Percentiles rank a stretch among this genome's conserved stretches.
These are phyloP conservation scores for Fusarium sp. DNA, from an alignment of 2,329 filamentous ascomycete genomes.

Conservation along the genomic window DNA sequence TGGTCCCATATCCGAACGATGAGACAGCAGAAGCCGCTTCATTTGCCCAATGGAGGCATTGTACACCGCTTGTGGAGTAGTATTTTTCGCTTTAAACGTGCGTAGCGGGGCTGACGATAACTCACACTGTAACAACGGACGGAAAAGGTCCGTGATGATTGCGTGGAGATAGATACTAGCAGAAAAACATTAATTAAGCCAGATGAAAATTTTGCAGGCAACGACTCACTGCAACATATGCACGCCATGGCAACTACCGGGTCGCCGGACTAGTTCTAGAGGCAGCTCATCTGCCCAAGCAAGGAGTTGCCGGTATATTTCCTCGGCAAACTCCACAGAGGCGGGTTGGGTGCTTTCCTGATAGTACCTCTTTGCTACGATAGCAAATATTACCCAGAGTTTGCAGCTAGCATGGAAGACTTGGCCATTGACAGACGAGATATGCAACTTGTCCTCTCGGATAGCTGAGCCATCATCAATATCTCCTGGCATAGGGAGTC, in stretches of 20 bases:
- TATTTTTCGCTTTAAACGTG: not conserved
- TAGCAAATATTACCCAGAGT: not conserved
- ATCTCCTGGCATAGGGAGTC: not conserved
- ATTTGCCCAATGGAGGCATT: not conserved
- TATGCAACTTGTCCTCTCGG: accelerated
- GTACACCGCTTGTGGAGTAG: not conserved
- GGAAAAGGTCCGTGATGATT: not conserved
- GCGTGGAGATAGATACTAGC: not conserved
- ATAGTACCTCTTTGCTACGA: not conserved
- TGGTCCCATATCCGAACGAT: not conserved
- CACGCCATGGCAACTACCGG: not conserved
- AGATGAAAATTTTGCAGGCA: not conserved
- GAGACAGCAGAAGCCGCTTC: not conserved
- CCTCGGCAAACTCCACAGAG: not conserved
- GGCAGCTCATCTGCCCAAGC: not conserved
- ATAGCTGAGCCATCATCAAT: not conserved
- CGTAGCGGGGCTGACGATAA: not conserved
- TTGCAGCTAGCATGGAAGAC: not conserved
- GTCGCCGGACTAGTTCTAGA: not conserved
- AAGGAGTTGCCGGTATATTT: not conserved
- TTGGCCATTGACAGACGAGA: accelerated
- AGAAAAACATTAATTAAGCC: not conserved
- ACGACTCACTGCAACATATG: not conserved
- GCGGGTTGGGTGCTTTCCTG: accelerated
- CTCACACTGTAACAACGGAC: not conserved